Conservation (phyloP, 192 early-diverging fungal genomes). For the Backusella tarrabulga region DNA sequence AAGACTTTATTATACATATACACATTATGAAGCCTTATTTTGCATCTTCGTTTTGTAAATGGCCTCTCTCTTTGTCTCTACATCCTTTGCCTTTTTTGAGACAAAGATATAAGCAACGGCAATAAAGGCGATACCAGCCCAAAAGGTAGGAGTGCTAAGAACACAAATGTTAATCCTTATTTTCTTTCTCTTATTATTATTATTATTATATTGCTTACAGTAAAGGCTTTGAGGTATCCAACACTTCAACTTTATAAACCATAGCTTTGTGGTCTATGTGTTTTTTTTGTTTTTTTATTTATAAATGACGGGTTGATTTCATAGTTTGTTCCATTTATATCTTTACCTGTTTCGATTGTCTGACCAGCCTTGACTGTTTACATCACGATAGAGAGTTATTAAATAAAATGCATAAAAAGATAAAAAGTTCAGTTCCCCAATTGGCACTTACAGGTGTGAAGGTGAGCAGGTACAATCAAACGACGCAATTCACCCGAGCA, state of each 20-base stretch:
- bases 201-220: neutral
- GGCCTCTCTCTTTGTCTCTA: neutral
- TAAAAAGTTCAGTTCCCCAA: neutral
- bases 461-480: conserved; percentile 12
- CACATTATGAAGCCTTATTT: neutral
- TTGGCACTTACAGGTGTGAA: neutral
- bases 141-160: neutral
- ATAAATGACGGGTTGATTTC: neutral
- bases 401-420: neutral
- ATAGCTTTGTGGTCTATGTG: conserved; percentile 7
- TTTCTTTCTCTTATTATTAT: neutral
- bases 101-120: neutral
- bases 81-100: neutral
- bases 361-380: neutral
- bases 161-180: neutral
- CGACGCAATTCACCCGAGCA: conserved; percentile 27
- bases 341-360: conserved; percentile 4
- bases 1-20: neutral
- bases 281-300: too few relatives aligned
- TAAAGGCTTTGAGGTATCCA: conserved; percentile 4
- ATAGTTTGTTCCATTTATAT: neutral
- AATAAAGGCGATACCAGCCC: neutral
- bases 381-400: neutral
- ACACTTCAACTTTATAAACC: conserved; percentile 19
- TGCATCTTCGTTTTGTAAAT: neutral